Evolutionary conservation across 768 basidiomycete genomes (phyloP).

Genomic region (Russula sp.): DNA sequence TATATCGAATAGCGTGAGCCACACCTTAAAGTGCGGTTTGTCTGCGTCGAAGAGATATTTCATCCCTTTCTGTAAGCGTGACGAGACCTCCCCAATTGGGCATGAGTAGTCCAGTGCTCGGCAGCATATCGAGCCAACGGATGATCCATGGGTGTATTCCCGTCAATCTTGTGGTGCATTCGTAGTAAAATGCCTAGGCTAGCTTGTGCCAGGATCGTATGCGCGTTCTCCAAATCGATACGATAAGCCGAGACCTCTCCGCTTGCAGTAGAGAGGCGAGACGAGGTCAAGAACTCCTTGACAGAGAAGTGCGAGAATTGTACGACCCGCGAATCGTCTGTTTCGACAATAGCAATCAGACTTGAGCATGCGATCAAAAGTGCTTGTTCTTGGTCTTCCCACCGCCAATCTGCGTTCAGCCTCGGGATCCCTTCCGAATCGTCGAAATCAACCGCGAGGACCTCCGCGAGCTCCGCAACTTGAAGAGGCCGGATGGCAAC

Average conservation of each 20-base stretch:
- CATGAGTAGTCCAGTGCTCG: neutral
- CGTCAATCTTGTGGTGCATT: neutral
- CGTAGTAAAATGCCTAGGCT: neutral
- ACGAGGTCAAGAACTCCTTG: neutral
- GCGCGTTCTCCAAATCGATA: neutral
- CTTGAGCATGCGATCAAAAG: neutral
- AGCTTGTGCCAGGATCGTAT: conserved; percentile 4
- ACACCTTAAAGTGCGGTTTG: neutral
- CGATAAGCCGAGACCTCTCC: neutral
- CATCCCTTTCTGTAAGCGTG: neutral
- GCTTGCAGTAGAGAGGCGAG: neutral
- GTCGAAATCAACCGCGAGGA: neutral
- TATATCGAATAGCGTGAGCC: neutral
- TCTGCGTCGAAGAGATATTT: neutral
- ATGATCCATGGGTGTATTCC: neutral
- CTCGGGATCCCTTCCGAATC: neutral
- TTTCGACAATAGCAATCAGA: neutral
- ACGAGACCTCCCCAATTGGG: neutral
- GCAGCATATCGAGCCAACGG: neutral
- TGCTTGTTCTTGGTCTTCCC: neutral
- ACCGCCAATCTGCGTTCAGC: neutral
- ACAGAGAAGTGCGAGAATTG: conserved; percentile 4
- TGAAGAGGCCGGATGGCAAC: neutral
- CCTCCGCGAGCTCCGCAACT: neutral
- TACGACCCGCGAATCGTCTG: neutral